Conservation (phyloP, 352 stramenopile species). For the Pythium phragmiticola region DNA sequence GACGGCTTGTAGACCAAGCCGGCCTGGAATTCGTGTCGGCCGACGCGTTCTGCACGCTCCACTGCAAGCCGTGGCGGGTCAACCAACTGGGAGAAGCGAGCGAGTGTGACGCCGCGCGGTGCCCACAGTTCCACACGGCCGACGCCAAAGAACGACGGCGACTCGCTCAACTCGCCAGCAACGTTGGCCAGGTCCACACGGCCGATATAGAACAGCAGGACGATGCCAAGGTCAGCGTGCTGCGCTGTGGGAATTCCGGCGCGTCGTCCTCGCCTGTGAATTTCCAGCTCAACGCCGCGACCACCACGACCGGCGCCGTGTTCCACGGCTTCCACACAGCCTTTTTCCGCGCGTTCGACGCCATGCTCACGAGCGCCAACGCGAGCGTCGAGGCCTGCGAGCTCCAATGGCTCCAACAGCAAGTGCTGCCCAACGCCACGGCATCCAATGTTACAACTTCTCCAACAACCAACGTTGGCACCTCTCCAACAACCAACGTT, state of each 20-base stretch:
- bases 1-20: conserved; percentile 33
- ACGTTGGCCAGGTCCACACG: conserved; percentile 8
- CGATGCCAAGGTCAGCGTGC: conserved; percentile 22
- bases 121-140: conserved; percentile 10
- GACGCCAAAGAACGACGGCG: conserved; percentile 1
- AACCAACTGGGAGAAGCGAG: conserved; percentile 6
- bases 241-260: conserved; percentile 41
- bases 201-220: conserved; percentile 30
- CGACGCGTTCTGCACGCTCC: conserved; percentile 51
- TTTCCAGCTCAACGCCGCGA: conserved; percentile 34
- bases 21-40: conserved; percentile 47
- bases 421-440: conserved; percentile 39
- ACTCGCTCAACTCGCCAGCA: neutral
- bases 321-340: conserved; percentile 55
- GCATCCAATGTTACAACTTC: conserved; percentile 15
- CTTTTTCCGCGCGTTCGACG: conserved; percentile 68
- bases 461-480: neutral
- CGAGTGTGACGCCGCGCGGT: conserved; percentile 17
- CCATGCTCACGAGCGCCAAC: conserved; percentile 56
- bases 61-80: conserved; percentile 40
- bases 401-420: conserved; percentile 61
- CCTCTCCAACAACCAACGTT: neutral
- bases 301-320: conserved; percentile 20
- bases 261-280: conserved; percentile 35
- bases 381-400: conserved; percentile 60